These are phyloP conservation scores for Pseudogymnoascus sp. DNA, from an alignment of 2,329 filamentous ascomycete species.

Conservation along the genomic window DNA sequence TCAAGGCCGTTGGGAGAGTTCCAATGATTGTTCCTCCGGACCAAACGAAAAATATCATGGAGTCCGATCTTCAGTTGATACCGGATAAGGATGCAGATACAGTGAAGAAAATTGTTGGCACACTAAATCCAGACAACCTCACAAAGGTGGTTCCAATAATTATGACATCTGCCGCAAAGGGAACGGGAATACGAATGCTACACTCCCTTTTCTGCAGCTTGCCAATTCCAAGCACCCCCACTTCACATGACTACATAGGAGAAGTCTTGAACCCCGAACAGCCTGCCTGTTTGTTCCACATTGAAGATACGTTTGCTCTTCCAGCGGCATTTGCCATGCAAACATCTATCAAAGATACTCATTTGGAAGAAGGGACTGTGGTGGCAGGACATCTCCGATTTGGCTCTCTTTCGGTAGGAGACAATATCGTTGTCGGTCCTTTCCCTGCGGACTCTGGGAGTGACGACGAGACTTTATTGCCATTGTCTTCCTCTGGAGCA, in stretches of 20 bases:
- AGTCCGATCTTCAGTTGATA: constrained; percentile 49
- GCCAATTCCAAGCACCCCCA: constrained; percentile 56
- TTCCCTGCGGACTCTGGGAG: constrained; percentile 54
- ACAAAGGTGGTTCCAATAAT: constrained; percentile 66
- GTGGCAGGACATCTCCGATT: constrained; percentile 79
- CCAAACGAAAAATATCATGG: constrained; percentile 39
- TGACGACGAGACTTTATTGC: constrained; percentile 11
- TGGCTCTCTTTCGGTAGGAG: constrained; percentile 69
- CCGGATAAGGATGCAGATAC: constrained; percentile 49
- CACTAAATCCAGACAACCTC: constrained; percentile 36
- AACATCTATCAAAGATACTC: constrained; percentile 33
- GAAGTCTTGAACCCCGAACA: constrained; percentile 51
- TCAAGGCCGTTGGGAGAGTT: constrained; percentile 68
- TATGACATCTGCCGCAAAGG: constrained; percentile 79
- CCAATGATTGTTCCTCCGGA: constrained; percentile 65
- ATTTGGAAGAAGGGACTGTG: constrained; percentile 56
- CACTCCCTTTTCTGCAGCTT: constrained; percentile 75
- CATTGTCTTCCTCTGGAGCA: background rate
- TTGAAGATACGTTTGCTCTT: constrained; percentile 83
- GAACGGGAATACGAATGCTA: constrained; percentile 70
- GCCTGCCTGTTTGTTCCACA: constrained; percentile 67
- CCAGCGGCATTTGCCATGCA: constrained; percentile 53
- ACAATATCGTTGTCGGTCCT: constrained; percentile 72
- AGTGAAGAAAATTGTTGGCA: constrained; percentile 48
- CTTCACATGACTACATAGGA: constrained; percentile 47